A percentile compares a stretch with the other conserved stretches of the same genome.
Evolutionary conservation across 768 basidiomycete species (phyloP).

Genomic region (Panaeolus cyanescens): DNA sequence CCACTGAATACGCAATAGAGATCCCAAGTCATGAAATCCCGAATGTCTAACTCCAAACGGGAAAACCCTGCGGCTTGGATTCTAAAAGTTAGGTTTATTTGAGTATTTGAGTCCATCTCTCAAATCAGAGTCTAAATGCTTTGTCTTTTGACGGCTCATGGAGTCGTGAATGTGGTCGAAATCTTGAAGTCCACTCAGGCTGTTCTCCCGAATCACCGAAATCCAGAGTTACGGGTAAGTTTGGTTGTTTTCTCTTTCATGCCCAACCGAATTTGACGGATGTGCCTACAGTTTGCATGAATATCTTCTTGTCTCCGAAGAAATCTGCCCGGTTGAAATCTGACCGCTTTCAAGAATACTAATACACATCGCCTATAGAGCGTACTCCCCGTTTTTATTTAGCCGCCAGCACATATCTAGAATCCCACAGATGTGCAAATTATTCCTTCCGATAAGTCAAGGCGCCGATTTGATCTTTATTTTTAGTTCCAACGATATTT

Average conservation of each 20-base stretch:
- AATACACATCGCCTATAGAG: not conserved
- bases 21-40: not conserved
- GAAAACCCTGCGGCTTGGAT: not conserved
- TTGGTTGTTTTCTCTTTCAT: not conserved
- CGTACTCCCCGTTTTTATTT: constrained; percentile 3
- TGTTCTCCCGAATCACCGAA: not conserved
- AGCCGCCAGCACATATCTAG: constrained; percentile 10
- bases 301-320: not conserved
- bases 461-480: constrained; percentile 16
- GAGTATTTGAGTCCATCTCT: not conserved
- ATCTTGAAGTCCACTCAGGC: not conserved
- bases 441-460: constrained; percentile 16
- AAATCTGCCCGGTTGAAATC: not conserved
- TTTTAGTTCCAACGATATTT: constrained; percentile 17
- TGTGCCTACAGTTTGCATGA: not conserved
- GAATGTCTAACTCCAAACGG: not conserved
- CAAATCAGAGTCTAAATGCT: not conserved
- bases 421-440: constrained; percentile 6
- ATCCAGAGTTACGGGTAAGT: not conserved
- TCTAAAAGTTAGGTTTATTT: not conserved
- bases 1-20: not conserved
- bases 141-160: not conserved
- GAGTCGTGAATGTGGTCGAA: not conserved
- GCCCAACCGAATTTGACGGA: not conserved
- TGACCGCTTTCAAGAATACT: not conserved